These are phyloP conservation scores for Samsoniella hepiali DNA, from an alignment of 2,329 filamentous ascomycete species.

Conservation along the genomic window DNA sequence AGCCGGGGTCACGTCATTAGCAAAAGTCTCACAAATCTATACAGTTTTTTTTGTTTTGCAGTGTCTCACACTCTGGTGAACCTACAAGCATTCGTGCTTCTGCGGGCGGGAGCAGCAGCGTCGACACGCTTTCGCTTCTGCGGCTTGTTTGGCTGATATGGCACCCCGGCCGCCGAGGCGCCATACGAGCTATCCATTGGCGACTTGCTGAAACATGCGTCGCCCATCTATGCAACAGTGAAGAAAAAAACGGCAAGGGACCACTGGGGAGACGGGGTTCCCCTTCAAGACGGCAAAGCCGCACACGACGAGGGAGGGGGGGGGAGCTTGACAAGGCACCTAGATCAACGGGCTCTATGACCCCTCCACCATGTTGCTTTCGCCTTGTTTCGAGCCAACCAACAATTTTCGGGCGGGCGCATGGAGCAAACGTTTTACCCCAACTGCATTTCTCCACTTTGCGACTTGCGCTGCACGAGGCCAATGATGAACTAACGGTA, in stretches of 20 bases:
- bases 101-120: neutral
- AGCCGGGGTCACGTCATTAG: neutral
- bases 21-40: neutral
- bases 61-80: neutral
- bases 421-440: neutral
- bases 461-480: neutral
- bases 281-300: too few relatives aligned
- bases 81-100: constrained; percentile 12
- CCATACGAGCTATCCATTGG: neutral
- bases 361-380: neutral
- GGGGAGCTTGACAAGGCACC: too few relatives aligned
- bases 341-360: neutral
- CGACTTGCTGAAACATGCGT: neutral
- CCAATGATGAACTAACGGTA: neutral
- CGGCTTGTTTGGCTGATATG: constrained; percentile 2
- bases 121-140: constrained; percentile 12
- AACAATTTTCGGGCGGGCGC: neutral
- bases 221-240: neutral
- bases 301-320: too few relatives aligned
- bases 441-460: neutral
- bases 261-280: neutral
- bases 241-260: neutral
- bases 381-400: neutral
- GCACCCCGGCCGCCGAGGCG: neutral
- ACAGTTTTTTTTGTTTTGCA: neutral